Conservation (phyloP, 2,329 filamentous ascomycete genomes). For the Fusarium sp. region DNA sequence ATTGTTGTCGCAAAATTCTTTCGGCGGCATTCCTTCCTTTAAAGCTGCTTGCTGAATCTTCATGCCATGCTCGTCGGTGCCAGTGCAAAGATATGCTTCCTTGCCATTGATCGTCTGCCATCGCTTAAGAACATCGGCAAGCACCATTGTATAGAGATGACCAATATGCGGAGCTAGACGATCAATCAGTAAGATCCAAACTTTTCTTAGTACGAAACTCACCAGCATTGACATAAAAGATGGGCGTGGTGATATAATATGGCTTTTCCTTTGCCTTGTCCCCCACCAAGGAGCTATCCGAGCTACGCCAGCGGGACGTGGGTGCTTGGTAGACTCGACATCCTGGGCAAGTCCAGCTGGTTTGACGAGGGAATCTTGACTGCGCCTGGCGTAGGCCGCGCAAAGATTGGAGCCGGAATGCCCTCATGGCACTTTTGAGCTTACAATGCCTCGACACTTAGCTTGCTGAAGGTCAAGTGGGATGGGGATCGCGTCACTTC, state of each 20-base stretch:
- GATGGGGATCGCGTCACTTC: conserved; percentile 31
- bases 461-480: conserved; percentile 8
- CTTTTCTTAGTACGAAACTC: conserved; percentile 36
- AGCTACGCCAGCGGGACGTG: conserved; percentile 54
- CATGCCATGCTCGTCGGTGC: conserved; percentile 97
- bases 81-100: conserved; percentile 83
- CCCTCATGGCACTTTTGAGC: conserved; percentile 49
- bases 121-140: conserved; percentile 92
- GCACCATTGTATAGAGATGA: conserved; percentile 93
- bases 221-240: conserved; percentile 99
- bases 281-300: conserved; percentile 44
- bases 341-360: conserved; percentile 51
- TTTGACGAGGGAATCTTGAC: conserved; percentile 31
- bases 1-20: conserved; percentile 90
- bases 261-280: conserved; percentile 88
- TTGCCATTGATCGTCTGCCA: conserved; percentile 86
- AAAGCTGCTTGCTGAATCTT: conserved; percentile 93
- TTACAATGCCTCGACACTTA: neutral
- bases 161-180: conserved; percentile 88
- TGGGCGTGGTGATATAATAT: conserved; percentile 95
- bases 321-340: conserved; percentile 47
- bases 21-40: conserved; percentile 78
- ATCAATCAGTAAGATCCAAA: neutral
- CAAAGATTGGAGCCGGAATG: conserved; percentile 49
- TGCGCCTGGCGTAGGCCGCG: conserved; percentile 43